These are phyloP conservation scores for Asparagopsis taxiformis DNA, from an alignment of 31 red algal genomes.

Conservation along the genomic window DNA sequence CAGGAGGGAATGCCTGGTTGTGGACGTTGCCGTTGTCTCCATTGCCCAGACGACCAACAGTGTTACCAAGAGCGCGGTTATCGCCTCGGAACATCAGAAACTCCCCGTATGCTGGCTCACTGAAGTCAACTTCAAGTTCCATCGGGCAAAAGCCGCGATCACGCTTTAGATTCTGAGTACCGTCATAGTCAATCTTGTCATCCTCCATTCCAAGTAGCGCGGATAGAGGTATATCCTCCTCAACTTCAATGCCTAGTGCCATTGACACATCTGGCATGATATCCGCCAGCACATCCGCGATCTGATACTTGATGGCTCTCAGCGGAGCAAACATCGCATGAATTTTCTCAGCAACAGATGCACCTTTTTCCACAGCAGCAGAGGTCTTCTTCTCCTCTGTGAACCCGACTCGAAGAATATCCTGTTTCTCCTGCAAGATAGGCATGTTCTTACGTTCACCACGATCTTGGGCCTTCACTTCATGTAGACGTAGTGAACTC, in stretches of 20 bases:
- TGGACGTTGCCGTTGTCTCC: conserved; percentile 16
- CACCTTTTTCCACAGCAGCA: conserved; percentile 13
- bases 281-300: conserved; percentile 74
- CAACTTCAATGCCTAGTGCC: conserved; percentile 75
- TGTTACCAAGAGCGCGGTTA: conserved; percentile 68
- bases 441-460: conserved; percentile 47
- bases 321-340: conserved; percentile 36
- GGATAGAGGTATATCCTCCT: conserved; percentile 68
- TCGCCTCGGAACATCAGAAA: conserved; percentile 82
- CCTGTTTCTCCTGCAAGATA: conserved; percentile 46
- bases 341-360: conserved; percentile 28
- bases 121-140: conserved; percentile 82
- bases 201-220: conserved; percentile 31
- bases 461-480: conserved; percentile 58
- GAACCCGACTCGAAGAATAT: conserved; percentile 63
- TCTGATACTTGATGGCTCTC: conserved; percentile 47
- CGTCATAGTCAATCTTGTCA: conserved; percentile 81
- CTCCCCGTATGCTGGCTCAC: conserved; percentile 65
- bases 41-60: conserved; percentile 33
- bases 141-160: conserved; percentile 68
- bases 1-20: conserved; percentile 38
- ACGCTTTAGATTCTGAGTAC: conserved; percentile 54
- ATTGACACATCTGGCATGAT: conserved; percentile 86
- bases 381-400: conserved; percentile 9
- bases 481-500: conserved; percentile 48